Conservation (phyloP, 2,329 filamentous ascomycete species). For the Aspergillus sp. region DNA sequence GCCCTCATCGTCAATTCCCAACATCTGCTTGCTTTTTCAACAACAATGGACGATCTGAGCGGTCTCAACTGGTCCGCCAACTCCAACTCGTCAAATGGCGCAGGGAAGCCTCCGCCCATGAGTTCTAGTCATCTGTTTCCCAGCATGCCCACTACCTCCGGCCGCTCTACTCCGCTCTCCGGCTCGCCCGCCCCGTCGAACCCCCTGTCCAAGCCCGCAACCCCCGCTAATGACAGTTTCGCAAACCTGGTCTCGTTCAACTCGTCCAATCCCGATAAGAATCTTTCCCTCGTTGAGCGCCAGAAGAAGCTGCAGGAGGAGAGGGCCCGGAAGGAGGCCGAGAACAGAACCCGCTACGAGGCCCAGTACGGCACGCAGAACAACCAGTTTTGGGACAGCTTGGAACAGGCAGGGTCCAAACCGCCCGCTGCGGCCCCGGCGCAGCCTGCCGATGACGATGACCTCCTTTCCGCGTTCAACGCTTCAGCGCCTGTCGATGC, state of each 20-base stretch:
- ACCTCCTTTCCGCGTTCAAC: slow-evolving; percentile 54
- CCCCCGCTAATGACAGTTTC: slow-evolving; percentile 46
- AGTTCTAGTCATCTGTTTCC: slow-evolving; percentile 26
- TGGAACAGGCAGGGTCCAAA: slow-evolving; percentile 49
- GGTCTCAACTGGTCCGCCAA: slow-evolving; percentile 37
- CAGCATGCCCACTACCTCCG: slow-evolving; percentile 23
- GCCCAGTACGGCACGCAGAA: slow-evolving; percentile 62
- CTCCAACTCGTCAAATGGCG: slow-evolving; percentile 20
- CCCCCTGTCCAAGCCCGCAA: slow-evolving; percentile 31
- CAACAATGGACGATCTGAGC: slow-evolving; percentile 39
- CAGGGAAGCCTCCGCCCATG: slow-evolving; percentile 30
- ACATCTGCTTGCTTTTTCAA: slow-evolving; percentile 8
- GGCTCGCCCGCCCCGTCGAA: slow-evolving; percentile 21
- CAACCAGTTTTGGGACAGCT: slow-evolving; percentile 63
- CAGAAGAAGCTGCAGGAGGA: slow-evolving; percentile 67
- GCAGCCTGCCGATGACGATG: slow-evolving; percentile 47
- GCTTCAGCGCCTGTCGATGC: slow-evolving; percentile 49
- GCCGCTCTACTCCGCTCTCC: slow-evolving; percentile 36
- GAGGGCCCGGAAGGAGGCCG: slow-evolving; percentile 63
- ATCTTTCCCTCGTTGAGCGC: slow-evolving; percentile 57
- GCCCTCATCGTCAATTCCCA: slow-evolving; percentile 15
- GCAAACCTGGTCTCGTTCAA: slow-evolving; percentile 55
- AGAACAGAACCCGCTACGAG: slow-evolving; percentile 61
- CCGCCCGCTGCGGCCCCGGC: slow-evolving; percentile 36
- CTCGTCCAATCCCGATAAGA: slow-evolving; percentile 45